These are phyloP conservation scores for Klebsormidium nitens DNA, from an alignment of 139 green algal species.

Conservation along the genomic window DNA sequence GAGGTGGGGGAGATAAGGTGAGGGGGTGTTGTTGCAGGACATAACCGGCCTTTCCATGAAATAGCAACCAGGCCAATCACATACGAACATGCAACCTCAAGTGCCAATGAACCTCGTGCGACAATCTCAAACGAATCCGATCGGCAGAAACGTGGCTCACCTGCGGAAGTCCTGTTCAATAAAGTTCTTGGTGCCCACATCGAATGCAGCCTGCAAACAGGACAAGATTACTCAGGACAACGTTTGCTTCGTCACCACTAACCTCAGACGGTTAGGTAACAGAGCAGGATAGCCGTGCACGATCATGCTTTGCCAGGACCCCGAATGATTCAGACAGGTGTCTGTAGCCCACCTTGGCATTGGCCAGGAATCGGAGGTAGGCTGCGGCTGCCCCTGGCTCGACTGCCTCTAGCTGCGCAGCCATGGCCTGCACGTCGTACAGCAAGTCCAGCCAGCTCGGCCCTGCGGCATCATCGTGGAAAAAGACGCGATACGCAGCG, in stretches of 20 bases:
- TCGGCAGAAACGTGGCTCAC: slow-evolving; percentile 9
- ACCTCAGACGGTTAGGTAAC: too few relatives aligned
- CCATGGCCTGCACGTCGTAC: slow-evolving; percentile 69
- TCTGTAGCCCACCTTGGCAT: slow-evolving; percentile 13
- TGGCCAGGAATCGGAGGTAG: slow-evolving; percentile 30
- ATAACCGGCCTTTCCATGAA: too few relatives aligned
- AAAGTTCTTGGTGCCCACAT: slow-evolving; percentile 48
- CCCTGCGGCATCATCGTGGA: slow-evolving; percentile 37
- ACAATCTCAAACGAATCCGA: slow-evolving; percentile 1
- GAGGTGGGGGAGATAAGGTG: not conserved
- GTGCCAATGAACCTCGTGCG: too few relatives aligned
- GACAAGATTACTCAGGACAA: slow-evolving; percentile 23
- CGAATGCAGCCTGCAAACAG: slow-evolving; percentile 8
- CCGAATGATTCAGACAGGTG: slow-evolving; percentile 11
- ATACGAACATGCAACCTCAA: too few relatives aligned
- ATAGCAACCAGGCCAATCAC: too few relatives aligned
- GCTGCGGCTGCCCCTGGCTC: slow-evolving; percentile 58
- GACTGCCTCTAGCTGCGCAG: slow-evolving; percentile 61
- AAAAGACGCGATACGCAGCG: slow-evolving; percentile 71
- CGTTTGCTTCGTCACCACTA: too few relatives aligned
- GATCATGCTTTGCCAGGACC: not conserved
- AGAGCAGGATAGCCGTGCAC: too few relatives aligned
- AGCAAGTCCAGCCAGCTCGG: slow-evolving; percentile 60
- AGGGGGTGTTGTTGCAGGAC: too few relatives aligned
- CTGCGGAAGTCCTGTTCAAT: slow-evolving; percentile 62